These are phyloP conservation scores for Colletotrichum spinosum DNA, from an alignment of 2,329 filamentous ascomycete genomes.

Conservation along the genomic window DNA sequence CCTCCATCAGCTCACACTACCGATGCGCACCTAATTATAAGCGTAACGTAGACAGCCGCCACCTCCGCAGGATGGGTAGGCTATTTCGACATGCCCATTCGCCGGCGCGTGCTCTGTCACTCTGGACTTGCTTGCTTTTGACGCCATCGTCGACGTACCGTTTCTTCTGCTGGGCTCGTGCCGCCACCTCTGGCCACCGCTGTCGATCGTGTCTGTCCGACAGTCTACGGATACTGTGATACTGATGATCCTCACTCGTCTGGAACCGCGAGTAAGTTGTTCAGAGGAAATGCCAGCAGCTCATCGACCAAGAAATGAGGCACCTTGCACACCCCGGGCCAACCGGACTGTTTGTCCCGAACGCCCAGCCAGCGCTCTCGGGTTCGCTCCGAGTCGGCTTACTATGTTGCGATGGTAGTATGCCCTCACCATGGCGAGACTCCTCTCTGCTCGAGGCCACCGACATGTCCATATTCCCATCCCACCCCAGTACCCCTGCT, in stretches of 20 bases:
- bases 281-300: too few species aligned
- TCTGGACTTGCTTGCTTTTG: too few species aligned
- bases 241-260: not conserved
- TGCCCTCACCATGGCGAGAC: slow-evolving; percentile 1
- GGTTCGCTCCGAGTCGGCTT: not conserved
- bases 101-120: too few species aligned
- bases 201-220: slow-evolving; percentile 16
- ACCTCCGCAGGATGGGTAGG: too few species aligned
- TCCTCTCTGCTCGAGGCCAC: slow-evolving; percentile 14
- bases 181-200: slow-evolving; percentile 8
- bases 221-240: not conserved
- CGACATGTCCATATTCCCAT: not conserved
- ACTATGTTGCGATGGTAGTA: too few species aligned
- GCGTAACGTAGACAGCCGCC: too few species aligned
- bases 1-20: not conserved
- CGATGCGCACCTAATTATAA: too few species aligned
- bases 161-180: too few species aligned
- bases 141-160: too few species aligned
- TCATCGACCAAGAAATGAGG: too few species aligned
- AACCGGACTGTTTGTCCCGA: slow-evolving; percentile 11
- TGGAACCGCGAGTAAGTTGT: too few species aligned
- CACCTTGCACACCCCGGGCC: not conserved
- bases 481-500: slow-evolving; percentile 1
- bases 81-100: too few species aligned
- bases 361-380: not conserved